These are phyloP conservation scores for Trametes gibbosa DNA, from an alignment of 768 basidiomycete genomes.

Conservation along the genomic window DNA sequence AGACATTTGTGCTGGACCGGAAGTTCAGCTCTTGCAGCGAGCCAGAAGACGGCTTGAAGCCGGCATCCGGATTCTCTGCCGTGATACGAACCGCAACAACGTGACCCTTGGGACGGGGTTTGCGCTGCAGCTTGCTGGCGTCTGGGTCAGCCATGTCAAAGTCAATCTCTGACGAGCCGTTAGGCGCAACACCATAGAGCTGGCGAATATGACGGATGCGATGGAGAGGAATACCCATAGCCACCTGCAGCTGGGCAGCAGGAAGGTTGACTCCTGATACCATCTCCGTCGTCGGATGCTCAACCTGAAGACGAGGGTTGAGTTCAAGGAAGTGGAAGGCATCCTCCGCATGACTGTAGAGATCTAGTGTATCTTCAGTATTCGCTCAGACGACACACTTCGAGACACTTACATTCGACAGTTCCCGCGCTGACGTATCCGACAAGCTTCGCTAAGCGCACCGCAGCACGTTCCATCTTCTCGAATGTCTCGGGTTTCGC, in stretches of 20 bases:
- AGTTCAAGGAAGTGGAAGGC: conserved; percentile 97
- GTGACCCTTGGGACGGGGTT: conserved; percentile 95
- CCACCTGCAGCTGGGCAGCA: conserved; percentile 93
- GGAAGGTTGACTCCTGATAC: conserved; percentile 98
- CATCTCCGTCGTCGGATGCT: conserved; percentile 99
- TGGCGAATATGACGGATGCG: conserved; percentile 94
- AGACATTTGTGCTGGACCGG: conserved; percentile 98
- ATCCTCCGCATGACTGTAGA: conserved; percentile 92
- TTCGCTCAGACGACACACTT: too few species aligned
- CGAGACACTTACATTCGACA: conserved; percentile 72
- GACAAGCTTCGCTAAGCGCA: conserved; percentile 96
- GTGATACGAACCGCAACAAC: conserved; percentile 99
- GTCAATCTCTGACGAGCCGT: conserved; percentile 89
- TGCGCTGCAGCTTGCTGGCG: conserved; percentile 84
- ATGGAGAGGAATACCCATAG: conserved; percentile 97
- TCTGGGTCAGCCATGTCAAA: conserved; percentile 94
- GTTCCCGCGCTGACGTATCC: conserved; percentile 99
- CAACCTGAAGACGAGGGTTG: conserved; percentile 98
- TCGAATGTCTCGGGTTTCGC: conserved; percentile 90
- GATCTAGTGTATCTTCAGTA: conserved; percentile 49
- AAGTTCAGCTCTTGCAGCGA: conserved; percentile 98
- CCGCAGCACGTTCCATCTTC: conserved; percentile 99
- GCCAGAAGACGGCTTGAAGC: conserved; percentile 98
- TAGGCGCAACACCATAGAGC: conserved; percentile 91
- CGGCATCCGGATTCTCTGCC: conserved; percentile 98